Conservation (phyloP, 495 filamentous ascomycete genomes). For the Penicillium riverlandense region DNA sequence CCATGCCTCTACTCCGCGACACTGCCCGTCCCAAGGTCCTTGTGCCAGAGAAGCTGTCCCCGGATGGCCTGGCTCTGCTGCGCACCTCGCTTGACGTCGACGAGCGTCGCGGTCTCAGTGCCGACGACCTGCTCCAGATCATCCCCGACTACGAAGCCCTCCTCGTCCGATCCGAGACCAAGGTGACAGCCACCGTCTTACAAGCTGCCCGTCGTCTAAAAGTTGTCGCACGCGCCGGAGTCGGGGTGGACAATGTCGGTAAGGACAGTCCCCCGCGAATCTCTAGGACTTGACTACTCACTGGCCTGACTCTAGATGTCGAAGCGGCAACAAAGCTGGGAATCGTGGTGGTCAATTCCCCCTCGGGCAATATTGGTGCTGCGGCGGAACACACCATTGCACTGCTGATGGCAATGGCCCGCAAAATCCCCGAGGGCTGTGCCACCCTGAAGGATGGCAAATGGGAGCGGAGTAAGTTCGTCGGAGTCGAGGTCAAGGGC, state of each 20-base stretch:
- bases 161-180: constrained; percentile 66
- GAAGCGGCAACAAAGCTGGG: constrained; percentile 55
- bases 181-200: constrained; percentile 55
- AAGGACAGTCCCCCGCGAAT: not conserved
- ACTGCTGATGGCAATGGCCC: constrained; percentile 55
- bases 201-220: constrained; percentile 51
- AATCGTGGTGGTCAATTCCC: constrained; percentile 65
- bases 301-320: constrained; percentile 37
- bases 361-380: constrained; percentile 61
- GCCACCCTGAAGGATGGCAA: constrained; percentile 50
- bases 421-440: constrained; percentile 57
- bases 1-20: constrained; percentile 10
- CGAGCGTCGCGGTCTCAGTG: constrained; percentile 46
- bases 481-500: constrained; percentile 63
- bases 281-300: not conserved
- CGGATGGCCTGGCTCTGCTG: constrained; percentile 59
- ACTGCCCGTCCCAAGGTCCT: constrained; percentile 48
- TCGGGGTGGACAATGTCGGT: constrained; percentile 69
- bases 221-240: constrained; percentile 68
- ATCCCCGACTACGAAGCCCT: constrained; percentile 60
- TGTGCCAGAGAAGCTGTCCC: constrained; percentile 66
- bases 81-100: constrained; percentile 50
- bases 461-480: constrained; percentile 63
- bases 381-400: constrained; percentile 66
- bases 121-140: constrained; percentile 48